Evolutionary conservation across 306 rosid genomes (phyloP).

Genomic region (Lupinus albus): DNA sequence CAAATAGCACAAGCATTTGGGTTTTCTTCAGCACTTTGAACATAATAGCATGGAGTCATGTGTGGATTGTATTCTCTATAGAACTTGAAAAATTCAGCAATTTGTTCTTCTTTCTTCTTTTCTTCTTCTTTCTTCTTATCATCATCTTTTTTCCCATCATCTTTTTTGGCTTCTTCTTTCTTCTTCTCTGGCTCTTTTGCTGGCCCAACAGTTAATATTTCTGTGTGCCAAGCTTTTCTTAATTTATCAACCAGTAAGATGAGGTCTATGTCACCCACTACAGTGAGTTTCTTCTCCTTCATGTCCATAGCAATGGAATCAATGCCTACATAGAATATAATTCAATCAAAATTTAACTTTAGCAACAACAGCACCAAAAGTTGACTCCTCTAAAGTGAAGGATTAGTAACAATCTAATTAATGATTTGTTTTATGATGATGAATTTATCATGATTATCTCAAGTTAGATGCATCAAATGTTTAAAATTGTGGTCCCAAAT

Average conservation of each 20-base stretch:
- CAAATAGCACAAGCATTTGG: constrained; percentile 74
- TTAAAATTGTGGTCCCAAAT: too few species aligned
- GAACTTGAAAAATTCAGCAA: constrained; percentile 54
- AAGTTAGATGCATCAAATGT: not conserved
- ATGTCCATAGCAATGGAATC: constrained; percentile 83
- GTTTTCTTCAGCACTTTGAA: constrained; percentile 64
- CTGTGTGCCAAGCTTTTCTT: constrained; percentile 68
- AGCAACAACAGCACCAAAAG: not conserved
- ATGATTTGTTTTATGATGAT: not conserved
- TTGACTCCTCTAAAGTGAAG: not conserved
- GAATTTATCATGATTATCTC: not conserved
- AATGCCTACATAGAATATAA: constrained; percentile 56
- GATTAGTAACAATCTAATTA: not conserved
- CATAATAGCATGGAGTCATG: constrained; percentile 49
- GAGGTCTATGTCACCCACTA: constrained; percentile 69
- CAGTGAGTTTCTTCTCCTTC: constrained; percentile 81
- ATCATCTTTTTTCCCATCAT: constrained; percentile 40
- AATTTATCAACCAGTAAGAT: constrained; percentile 59
- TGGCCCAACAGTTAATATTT: constrained; percentile 76
- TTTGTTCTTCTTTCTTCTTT: constrained; percentile 51
- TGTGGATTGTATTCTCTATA: constrained; percentile 48
- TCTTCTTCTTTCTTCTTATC: constrained; percentile 43
- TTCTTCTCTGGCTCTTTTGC: constrained; percentile 76
- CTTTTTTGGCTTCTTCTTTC: constrained; percentile 54
- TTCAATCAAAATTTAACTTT: not conserved